A percentile compares a stretch with the other conserved stretches of the same genome.
These are phyloP conservation scores for Castanopsis chinensis DNA, from an alignment of 306 rosid genomes.

Conservation along the genomic window DNA sequence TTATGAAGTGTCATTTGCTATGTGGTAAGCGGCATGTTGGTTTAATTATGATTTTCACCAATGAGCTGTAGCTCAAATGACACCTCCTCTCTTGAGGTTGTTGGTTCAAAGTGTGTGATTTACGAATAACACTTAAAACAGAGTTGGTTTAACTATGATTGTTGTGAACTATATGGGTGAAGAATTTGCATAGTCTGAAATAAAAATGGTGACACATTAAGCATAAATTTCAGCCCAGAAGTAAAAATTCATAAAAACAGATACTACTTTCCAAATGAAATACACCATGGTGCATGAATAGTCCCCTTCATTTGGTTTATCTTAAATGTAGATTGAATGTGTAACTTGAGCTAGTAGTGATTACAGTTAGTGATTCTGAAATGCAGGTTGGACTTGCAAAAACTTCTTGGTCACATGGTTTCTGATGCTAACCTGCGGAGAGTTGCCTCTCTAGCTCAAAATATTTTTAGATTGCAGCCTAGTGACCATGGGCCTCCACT, in stretches of 20 bases:
- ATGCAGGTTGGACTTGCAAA: constrained; percentile 73
- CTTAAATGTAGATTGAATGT: constrained; percentile 10
- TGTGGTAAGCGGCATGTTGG: background rate
- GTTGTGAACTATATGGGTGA: background rate
- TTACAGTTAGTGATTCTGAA: constrained; percentile 18
- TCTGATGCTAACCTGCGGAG: constrained; percentile 60
- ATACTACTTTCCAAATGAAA: constrained; percentile 5
- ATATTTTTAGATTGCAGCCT: constrained; percentile 62
- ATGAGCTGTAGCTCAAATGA: too few relatives aligned
- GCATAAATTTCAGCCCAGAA: background rate
- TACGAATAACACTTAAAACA: too few relatives aligned
- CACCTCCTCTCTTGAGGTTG: too few relatives aligned
- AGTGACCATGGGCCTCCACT: constrained; percentile 28
- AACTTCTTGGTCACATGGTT: constrained; percentile 55
- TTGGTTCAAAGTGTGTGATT: too few relatives aligned
- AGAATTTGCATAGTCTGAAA: background rate
- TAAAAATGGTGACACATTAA: background rate
- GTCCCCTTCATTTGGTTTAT: background rate
- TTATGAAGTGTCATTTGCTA: constrained; percentile 6
- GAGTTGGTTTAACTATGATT: background rate
- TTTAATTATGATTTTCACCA: background rate
- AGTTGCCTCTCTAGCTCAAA: constrained; percentile 63
- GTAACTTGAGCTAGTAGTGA: background rate
- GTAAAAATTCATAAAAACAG: constrained; percentile 5
- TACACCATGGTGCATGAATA: constrained; percentile 19